These are phyloP conservation scores for Tetrastigma voinierianum DNA, from an alignment of 164 flowering plant species.

Conservation along the genomic window DNA sequence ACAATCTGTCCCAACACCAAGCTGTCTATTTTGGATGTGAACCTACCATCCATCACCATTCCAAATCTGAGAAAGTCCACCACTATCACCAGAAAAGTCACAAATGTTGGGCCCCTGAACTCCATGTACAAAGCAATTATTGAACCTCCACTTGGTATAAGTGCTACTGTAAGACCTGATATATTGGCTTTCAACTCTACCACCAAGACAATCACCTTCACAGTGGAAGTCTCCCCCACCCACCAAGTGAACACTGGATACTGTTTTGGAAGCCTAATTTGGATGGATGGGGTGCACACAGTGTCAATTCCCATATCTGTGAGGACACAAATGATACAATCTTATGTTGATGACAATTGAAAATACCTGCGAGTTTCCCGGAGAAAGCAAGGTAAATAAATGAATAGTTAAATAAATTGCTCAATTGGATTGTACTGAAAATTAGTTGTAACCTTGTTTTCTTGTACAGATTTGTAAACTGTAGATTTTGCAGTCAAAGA, in stretches of 20 bases:
- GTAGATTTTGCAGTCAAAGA: no score
- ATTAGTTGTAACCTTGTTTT: no score
- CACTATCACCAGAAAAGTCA: constrained; percentile 15
- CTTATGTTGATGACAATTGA: background rate
- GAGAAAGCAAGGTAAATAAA: no score
- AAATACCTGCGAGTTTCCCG: background rate
- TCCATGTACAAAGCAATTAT: constrained; percentile 8
- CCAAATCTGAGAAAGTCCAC: constrained; percentile 2
- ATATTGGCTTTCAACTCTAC: constrained; percentile 23
- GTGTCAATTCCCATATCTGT: constrained; percentile 38
- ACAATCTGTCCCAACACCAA: constrained; percentile 3
- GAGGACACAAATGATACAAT: constrained; percentile 16
- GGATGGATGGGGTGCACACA: constrained; percentile 26
- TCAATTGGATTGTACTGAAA: no score
- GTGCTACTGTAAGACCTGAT: constrained; percentile 19
- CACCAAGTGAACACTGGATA: constrained; percentile 22
- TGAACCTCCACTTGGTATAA: constrained; percentile 12
- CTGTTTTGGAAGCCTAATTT: constrained; percentile 31
- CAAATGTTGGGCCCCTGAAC: constrained; percentile 13
- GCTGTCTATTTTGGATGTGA: constrained; percentile 8
- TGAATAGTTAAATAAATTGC: no score
- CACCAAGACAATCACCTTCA: constrained; percentile 17
- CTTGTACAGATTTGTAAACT: no score
- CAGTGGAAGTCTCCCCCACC: constrained; percentile 14
- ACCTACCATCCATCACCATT: constrained; percentile 20